Conservation (phyloP, 257 asterid species). For the Jacaranda mimosifolia region DNA sequence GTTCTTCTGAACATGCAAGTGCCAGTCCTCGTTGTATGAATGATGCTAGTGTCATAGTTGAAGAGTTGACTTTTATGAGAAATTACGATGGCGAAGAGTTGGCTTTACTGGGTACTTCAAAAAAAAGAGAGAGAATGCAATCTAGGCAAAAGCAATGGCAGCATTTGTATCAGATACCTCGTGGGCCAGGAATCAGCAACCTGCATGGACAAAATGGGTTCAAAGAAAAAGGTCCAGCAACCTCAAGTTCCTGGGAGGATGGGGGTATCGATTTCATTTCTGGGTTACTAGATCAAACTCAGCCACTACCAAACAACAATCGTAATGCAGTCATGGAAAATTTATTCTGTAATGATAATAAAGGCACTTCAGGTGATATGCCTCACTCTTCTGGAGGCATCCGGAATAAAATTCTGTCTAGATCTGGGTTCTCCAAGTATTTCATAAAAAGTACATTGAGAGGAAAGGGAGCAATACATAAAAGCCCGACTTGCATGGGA, state of each 20-base stretch:
- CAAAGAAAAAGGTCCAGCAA: constrained; percentile 63
- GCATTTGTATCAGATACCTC: constrained; percentile 65
- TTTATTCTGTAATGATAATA: constrained; percentile 48
- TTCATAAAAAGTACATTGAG: constrained; percentile 74
- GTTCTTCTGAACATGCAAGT: constrained; percentile 87
- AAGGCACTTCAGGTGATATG: constrained; percentile 48
- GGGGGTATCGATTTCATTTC: constrained; percentile 56
- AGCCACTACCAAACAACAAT: constrained; percentile 40
- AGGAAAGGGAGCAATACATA: constrained; percentile 80
- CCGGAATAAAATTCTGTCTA: constrained; percentile 80
- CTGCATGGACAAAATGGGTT: constrained; percentile 55
- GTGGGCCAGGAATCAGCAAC: constrained; percentile 63
- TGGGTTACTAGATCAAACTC: constrained; percentile 56
- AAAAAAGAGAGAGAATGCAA: constrained; percentile 61
- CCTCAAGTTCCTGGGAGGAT: constrained; percentile 62
- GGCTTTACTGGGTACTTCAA: constrained; percentile 65
- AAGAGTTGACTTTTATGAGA: constrained; percentile 6
- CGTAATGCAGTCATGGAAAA: constrained; percentile 43
- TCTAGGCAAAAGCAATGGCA: constrained; percentile 68
- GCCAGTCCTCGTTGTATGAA: constrained; percentile 83
- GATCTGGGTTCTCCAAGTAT: constrained; percentile 81
- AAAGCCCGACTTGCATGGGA: constrained; percentile 52
- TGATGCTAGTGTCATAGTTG: constrained; percentile 73
- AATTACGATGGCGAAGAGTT: constrained; percentile 43
- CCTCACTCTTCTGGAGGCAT: constrained; percentile 68